Percentiles rank a stretch among this genome's conserved stretches.
phyloP scores from a whole-genome alignment of 1,139 yeast genomes.

The Sporopachydermia cereana region DNA sequence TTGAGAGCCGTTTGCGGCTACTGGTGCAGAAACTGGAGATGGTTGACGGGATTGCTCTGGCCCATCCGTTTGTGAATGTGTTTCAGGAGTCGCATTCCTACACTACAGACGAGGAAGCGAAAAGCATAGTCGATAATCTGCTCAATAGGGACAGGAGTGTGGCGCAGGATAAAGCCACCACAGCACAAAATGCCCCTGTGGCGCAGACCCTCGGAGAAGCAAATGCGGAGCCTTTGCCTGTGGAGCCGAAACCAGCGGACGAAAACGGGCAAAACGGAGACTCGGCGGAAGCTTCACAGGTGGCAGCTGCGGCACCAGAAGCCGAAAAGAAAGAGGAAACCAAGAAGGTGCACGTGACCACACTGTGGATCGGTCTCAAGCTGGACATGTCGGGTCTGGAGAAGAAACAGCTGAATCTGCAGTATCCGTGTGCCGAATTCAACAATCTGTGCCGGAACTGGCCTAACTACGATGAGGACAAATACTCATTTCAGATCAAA shows the following conservation, averaged over 20 bases:
- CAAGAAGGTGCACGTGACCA: slow-evolving; percentile 48
- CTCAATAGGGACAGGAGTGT: slow-evolving; percentile 35
- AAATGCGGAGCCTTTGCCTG: neutral
- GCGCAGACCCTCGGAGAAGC: slow-evolving; percentile 11
- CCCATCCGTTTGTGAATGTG: slow-evolving; percentile 84
- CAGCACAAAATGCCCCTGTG: slow-evolving; percentile 16
- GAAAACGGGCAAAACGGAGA: slow-evolving; percentile 14
- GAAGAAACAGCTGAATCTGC: slow-evolving; percentile 68
- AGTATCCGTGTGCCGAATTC: slow-evolving; percentile 85
- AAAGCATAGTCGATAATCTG: slow-evolving; percentile 38
- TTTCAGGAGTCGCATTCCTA: slow-evolving; percentile 48
- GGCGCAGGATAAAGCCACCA: neutral
- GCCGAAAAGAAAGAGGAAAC: slow-evolving; percentile 21
- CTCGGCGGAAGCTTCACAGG: neutral
- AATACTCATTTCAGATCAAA: slow-evolving; percentile 50
- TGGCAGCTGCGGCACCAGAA: neutral
- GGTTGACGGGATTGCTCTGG: slow-evolving; percentile 60
- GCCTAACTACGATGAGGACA: slow-evolving; percentile 48
- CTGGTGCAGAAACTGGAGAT: slow-evolving; percentile 75
- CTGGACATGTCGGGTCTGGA: slow-evolving; percentile 40
- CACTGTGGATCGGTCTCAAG: slow-evolving; percentile 70
- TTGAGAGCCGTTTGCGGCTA: slow-evolving; percentile 75
- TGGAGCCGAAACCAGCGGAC: slow-evolving; percentile 17
- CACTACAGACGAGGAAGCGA: slow-evolving; percentile 41
- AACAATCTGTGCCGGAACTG: slow-evolving; percentile 68